Evolutionary conservation across 352 stramenopile genomes (phyloP), one percentile per base, ranked within the genome.

Genomic region (Globisporangium rhizosaccharum): DNA sequence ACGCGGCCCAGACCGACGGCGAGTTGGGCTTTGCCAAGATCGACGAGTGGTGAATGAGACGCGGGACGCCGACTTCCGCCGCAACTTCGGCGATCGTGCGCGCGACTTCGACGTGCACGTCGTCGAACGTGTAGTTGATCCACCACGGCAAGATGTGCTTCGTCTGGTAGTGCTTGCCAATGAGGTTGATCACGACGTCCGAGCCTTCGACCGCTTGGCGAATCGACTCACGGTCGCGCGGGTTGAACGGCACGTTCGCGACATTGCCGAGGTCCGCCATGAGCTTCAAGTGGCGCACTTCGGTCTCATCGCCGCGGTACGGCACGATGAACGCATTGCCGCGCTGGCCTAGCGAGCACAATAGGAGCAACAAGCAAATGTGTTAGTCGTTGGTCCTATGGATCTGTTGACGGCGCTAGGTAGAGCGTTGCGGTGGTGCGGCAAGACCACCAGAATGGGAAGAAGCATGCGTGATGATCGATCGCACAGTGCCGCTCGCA

Each of bases 101-200:
- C 30, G 85, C 83, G n/a, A 98, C 80, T 12, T 93, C 78, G 37
- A 99, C 96, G 76, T 99, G 94, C 48, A 97, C 87, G 61, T 99
- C 95, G 48, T 98, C 78, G 67, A 98, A 98, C 61, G 83, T 91
- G 72, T 96, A 99, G 76, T 98, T 92, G 85, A 95, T 96, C 82
- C 87, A 94, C 85, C 82, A 94, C 25, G 89, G 88, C 44, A 97
- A 71, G 3, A 97, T 72, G 70, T 97, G 86, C 76, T 96, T 97
- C 37, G 96, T 98, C 74, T 99, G 93, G 72, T 99, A 99, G 74
- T 98, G 82, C 68, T 99, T 99, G 51, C 96, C 96, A 53, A 99
- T 88, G 12, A 99, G 62, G 75, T 99, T 99, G 67, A 99, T 93
- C 39, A 99, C 96, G 61, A 98, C 78, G 64, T 99, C 95, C 37